Percentiles rank a stretch among this genome's conserved stretches.
Conservation (phyloP, 2,329 filamentous ascomycete species). For the Diaporthe helianthi region DNA sequence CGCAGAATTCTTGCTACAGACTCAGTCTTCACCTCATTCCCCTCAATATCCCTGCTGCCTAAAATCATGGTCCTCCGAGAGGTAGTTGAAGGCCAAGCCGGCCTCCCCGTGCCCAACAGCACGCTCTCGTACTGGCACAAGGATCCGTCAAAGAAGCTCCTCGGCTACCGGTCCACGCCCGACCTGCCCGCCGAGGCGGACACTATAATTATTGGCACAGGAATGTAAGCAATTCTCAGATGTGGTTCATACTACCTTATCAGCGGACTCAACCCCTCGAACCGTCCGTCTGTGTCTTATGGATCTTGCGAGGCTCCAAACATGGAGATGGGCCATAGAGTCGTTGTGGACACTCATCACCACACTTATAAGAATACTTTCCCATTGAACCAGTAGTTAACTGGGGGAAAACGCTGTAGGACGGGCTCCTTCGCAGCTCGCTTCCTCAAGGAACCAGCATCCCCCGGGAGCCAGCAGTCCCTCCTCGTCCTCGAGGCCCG, state of each 20-base stretch:
- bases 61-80: constrained; percentile 37
- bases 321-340: too few relatives aligned
- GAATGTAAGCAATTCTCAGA: constrained; percentile 54
- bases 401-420: background rate
- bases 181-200: constrained; percentile 69
- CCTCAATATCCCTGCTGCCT: background rate
- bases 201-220: constrained; percentile 76
- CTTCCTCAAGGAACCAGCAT: constrained; percentile 58
- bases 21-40: background rate
- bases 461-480: constrained; percentile 45
- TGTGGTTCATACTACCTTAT: background rate
- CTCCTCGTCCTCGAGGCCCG: constrained; percentile 79
- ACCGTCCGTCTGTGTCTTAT: background rate
- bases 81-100: constrained; percentile 49
- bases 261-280: background rate
- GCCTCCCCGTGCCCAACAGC: constrained; percentile 66
- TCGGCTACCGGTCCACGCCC: constrained; percentile 72
- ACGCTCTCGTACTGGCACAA: constrained; percentile 78
- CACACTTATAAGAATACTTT: background rate
- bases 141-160: constrained; percentile 67
- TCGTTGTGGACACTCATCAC: background rate
- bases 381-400: background rate
- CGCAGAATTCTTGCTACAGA: background rate
- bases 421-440: constrained; percentile 76
- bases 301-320: too few relatives aligned